Evolutionary conservation across 2,329 filamentous ascomycete genomes (phyloP).

Genomic region (Microdochium trichocladiopsis): DNA sequence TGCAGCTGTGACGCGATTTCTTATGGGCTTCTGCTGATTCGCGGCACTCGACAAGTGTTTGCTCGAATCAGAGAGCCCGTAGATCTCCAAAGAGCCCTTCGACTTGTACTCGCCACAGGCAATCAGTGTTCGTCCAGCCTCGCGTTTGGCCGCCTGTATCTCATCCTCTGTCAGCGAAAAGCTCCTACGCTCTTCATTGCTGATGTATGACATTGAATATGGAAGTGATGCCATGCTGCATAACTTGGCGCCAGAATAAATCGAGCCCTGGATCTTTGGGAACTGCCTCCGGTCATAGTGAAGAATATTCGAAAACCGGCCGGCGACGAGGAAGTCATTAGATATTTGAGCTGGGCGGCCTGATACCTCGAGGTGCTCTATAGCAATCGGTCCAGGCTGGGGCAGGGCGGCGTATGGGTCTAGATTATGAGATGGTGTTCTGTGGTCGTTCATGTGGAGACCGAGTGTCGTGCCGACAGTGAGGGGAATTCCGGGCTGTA

Average conservation of each 20-base stretch:
- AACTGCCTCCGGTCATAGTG: slow-evolving; percentile 87
- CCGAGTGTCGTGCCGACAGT: slow-evolving; percentile 79
- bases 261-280: slow-evolving; percentile 66
- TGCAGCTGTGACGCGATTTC: slow-evolving; percentile 79
- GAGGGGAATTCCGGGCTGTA: slow-evolving; percentile 59
- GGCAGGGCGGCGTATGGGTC: slow-evolving; percentile 64
- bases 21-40: slow-evolving; percentile 31
- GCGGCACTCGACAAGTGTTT: background rate
- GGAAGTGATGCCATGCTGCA: slow-evolving; percentile 66
- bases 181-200: slow-evolving; percentile 48
- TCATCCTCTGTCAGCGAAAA: slow-evolving; percentile 48
- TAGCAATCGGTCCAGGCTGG: slow-evolving; percentile 74
- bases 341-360: slow-evolving; percentile 49
- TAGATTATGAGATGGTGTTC: slow-evolving; percentile 34
- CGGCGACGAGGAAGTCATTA: slow-evolving; percentile 80
- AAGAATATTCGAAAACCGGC: slow-evolving; percentile 80
- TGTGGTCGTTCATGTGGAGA: slow-evolving; percentile 75
- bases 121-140: slow-evolving; percentile 56
- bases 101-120: slow-evolving; percentile 88
- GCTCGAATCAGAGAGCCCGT: slow-evolving; percentile 43
- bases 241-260: slow-evolving; percentile 77
- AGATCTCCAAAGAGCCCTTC: slow-evolving; percentile 85
- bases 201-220: slow-evolving; percentile 57
- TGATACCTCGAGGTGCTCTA: slow-evolving; percentile 65
- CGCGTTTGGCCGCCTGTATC: slow-evolving; percentile 45